These are phyloP conservation scores for Chalciporus piperatoides DNA, from an alignment of 1,284 basidiomycete species.

Conservation along the genomic window DNA sequence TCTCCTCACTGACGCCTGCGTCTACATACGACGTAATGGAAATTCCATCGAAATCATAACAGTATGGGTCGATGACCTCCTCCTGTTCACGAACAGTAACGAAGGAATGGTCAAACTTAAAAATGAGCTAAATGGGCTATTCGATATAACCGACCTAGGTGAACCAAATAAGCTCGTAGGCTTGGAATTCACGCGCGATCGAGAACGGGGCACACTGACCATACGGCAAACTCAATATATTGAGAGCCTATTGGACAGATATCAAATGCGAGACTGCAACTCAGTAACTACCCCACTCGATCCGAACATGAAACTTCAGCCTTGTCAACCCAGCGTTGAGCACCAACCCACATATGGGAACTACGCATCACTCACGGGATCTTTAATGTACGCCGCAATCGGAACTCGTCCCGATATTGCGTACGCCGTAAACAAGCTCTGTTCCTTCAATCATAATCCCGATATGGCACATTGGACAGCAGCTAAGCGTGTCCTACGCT, in stretches of 20 bases:
- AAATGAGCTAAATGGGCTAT: neutral
- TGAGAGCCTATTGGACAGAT: neutral
- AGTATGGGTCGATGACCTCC: conserved; percentile 4
- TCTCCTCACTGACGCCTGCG: neutral
- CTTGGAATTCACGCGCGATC: neutral
- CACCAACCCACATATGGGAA: neutral
- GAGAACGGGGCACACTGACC: neutral
- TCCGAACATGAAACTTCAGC: neutral
- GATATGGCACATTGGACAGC: neutral
- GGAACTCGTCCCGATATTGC: conserved; percentile 2
- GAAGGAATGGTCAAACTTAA: neutral
- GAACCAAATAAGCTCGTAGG: conserved; percentile 1
- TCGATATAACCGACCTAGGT: conserved; percentile 2
- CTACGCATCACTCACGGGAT: conserved; percentile 3
- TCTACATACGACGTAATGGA: neutral
- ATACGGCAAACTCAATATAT: conserved; percentile 1
- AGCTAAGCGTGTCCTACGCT: neutral
- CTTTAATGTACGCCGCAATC: conserved; percentile 1
- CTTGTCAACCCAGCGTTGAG: no score
- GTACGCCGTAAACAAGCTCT: neutral
- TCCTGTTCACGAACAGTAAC: neutral
- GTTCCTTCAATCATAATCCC: conserved; percentile 1
- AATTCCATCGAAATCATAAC: neutral
- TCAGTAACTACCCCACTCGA: neutral
- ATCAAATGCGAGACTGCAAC: neutral